Evolutionary conservation across 2,329 filamentous ascomycete genomes (phyloP).

Genomic region (Pseudophaeomoniella oleicola): DNA sequence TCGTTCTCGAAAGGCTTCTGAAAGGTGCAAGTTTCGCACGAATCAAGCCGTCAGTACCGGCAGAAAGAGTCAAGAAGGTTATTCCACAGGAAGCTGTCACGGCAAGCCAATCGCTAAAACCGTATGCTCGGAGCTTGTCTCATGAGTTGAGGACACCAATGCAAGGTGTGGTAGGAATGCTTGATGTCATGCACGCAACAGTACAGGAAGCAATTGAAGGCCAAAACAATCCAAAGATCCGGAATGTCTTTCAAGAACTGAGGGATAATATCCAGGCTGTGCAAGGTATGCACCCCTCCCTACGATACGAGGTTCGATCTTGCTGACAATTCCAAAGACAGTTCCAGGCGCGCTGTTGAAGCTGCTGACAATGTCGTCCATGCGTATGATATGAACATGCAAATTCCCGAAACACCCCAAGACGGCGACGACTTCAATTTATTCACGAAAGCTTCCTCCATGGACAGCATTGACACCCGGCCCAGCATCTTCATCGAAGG

Average conservation of each 20-base stretch:
- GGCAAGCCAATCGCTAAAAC: conserved; percentile 49
- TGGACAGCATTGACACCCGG: conserved; percentile 17
- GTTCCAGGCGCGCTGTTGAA: conserved; percentile 55
- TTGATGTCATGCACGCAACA: conserved; percentile 62
- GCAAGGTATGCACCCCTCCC: conserved; percentile 33
- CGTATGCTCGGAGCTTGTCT: conserved; percentile 57
- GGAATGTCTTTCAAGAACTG: conserved; percentile 44
- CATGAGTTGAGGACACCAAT: conserved; percentile 60
- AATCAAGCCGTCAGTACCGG: conserved; percentile 12
- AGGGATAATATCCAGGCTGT: conserved; percentile 58
- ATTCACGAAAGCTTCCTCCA: conserved; percentile 11
- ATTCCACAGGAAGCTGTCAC: conserved; percentile 42
- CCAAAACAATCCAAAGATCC: conserved; percentile 34
- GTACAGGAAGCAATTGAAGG: conserved; percentile 50
- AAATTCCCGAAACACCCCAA: conserved; percentile 49
- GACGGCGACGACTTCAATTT: conserved; percentile 22
- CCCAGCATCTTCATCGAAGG: conserved; percentile 27
- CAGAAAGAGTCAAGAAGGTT: conserved; percentile 21
- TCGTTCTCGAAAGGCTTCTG: conserved; percentile 44
- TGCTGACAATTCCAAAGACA: conserved; percentile 32
- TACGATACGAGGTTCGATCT: no score
- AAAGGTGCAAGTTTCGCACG: conserved; percentile 35
- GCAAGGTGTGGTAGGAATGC: conserved; percentile 63
- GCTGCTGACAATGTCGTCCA: conserved; percentile 64
- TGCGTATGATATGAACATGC: conserved; percentile 62